These are phyloP conservation scores for Yarrowia phangngaensis DNA, from an alignment of 805 yeast genomes.

Conservation along the genomic window DNA sequence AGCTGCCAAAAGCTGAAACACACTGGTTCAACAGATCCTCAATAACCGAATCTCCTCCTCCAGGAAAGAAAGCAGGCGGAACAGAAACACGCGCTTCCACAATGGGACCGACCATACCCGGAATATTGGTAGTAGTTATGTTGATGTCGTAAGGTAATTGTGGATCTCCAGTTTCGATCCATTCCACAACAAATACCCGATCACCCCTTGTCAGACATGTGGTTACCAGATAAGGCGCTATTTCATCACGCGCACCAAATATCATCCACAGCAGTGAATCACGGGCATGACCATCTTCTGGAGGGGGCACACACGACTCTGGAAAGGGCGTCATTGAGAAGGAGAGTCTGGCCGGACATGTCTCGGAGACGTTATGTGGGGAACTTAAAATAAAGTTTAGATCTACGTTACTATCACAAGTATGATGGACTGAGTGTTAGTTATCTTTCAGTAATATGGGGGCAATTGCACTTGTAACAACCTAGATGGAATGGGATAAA, in stretches of 20 bases:
- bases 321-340: conserved; percentile 10
- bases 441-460: too few relatives aligned
- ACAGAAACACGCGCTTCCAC: conserved; percentile 4
- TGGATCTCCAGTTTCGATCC: not conserved
- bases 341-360: too few relatives aligned
- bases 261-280: conserved; percentile 20
- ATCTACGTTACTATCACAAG: too few relatives aligned
- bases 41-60: conserved; percentile 7
- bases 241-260: conserved; percentile 10
- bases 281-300: conserved; percentile 7
- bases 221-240: conserved; percentile 3
- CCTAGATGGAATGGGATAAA: too few relatives aligned
- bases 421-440: too few relatives aligned
- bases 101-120: conserved; percentile 7
- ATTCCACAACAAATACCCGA: conserved; percentile 11
- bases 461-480: too few relatives aligned
- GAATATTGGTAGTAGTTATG: not conserved
- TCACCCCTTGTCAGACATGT: conserved; percentile 6
- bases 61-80: not conserved
- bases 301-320: not conserved
- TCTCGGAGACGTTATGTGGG: too few relatives aligned
- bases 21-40: conserved; percentile 1
- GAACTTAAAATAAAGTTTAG: too few relatives aligned
- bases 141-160: not conserved
- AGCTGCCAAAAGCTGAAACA: conserved; percentile 1